These are phyloP conservation scores for Hawksworthiomyces lignivorus DNA, from an alignment of 2,329 filamentous ascomycete species.

Conservation along the genomic window DNA sequence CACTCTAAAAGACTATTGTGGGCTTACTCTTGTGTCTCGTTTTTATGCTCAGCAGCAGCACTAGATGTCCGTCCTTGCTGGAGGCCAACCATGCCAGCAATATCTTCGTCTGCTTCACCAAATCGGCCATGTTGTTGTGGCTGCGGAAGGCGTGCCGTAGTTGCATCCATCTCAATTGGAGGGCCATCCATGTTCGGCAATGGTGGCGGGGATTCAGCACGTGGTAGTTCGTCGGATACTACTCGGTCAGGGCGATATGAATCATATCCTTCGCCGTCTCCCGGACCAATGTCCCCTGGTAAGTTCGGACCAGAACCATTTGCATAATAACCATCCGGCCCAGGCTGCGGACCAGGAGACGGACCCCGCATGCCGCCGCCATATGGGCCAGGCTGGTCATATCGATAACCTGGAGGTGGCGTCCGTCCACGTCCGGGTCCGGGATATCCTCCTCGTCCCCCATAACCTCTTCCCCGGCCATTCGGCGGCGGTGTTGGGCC, in stretches of 20 bases:
- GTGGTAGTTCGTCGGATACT: conserved; percentile 37
- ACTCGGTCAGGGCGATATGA: conserved; percentile 35
- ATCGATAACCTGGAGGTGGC: conserved; percentile 38
- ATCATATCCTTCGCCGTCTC: conserved; percentile 24
- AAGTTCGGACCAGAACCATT: too few species aligned
- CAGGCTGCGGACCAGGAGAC: conserved; percentile 27
- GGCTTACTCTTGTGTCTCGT: conserved; percentile 54
- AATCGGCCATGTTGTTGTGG: conserved; percentile 37
- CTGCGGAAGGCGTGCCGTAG: conserved; percentile 44
- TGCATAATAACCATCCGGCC: conserved; percentile 26
- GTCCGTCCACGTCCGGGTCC: conserved; percentile 29
- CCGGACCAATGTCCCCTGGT: too few species aligned
- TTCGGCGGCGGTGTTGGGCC: conserved; percentile 26
- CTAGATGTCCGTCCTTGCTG: conserved; percentile 42
- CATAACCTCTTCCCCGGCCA: conserved; percentile 26
- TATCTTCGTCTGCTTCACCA: conserved; percentile 61
- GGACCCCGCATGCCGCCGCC: conserved; percentile 22
- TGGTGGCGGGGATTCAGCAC: conserved; percentile 59
- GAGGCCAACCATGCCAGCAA: conserved; percentile 64
- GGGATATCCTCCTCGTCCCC: conserved; percentile 28
- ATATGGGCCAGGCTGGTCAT: conserved; percentile 25
- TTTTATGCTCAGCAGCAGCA: conserved; percentile 24
- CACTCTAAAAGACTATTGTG: too few species aligned
- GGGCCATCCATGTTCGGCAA: conserved; percentile 37
- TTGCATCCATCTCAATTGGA: conserved; percentile 71